phyloP scores from a whole-genome alignment of 1,139 yeast genomes.

The Zygotorulaspora mrakii region DNA sequence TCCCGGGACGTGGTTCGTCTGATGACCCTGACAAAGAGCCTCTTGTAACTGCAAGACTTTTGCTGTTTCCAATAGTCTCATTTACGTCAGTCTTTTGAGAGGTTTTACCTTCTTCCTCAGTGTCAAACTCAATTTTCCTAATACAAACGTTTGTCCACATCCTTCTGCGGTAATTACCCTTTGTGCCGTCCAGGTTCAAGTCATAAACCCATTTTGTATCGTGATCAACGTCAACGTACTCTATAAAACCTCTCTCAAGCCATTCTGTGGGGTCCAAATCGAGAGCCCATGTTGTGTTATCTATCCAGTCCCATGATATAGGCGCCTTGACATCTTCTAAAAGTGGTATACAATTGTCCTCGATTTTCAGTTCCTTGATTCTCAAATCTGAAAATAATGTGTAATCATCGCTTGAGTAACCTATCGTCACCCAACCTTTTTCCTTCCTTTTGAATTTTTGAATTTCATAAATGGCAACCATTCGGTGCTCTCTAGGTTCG shows the following conservation, averaged over 20 bases:
- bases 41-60: conserved; percentile 22
- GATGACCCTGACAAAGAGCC: conserved; percentile 26
- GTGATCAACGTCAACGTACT: conserved; percentile 55
- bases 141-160: conserved; percentile 49
- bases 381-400: conserved; percentile 43
- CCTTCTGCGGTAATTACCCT: conserved; percentile 46
- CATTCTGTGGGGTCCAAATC: conserved; percentile 58
- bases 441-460: conserved; percentile 51
- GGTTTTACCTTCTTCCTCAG: conserved; percentile 8
- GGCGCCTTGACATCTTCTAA: conserved; percentile 52
- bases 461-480: conserved; percentile 68
- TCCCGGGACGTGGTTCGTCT: conserved; percentile 9
- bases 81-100: conserved; percentile 13
- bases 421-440: conserved; percentile 58
- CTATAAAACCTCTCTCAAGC: conserved; percentile 53
- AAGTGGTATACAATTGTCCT: conserved; percentile 28
- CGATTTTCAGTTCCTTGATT: conserved; percentile 28
- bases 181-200: conserved; percentile 31
- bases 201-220: conserved; percentile 83
- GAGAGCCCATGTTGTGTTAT: conserved; percentile 49
- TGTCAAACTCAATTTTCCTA: conserved; percentile 22
- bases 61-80: not conserved
- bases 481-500: conserved; percentile 38
- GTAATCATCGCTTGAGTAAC: conserved; percentile 54
- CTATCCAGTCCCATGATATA: conserved; percentile 50